Percentiles rank a stretch among this genome's conserved stretches.
Conservation (phyloP, 1,284 basidiomycete genomes). For the Ustilago vetiveriae region DNA sequence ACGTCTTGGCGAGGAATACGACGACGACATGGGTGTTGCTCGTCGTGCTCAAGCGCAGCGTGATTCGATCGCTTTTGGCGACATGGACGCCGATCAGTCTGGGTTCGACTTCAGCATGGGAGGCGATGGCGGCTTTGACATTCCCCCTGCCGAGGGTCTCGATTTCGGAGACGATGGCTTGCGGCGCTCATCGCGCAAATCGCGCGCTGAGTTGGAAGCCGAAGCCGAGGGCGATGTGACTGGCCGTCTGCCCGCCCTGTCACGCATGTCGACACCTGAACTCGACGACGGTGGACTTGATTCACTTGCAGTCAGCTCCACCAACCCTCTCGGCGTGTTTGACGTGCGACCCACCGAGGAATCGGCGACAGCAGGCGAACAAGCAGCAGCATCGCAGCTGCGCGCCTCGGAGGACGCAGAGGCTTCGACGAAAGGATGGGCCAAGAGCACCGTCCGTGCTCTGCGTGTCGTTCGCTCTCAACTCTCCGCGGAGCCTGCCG, state of each 20-base stretch:
- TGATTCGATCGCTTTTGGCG: slow-evolving; percentile 43
- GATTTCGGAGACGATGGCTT: slow-evolving; percentile 40
- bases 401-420: slow-evolving; percentile 68
- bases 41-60: slow-evolving; percentile 30
- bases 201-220: slow-evolving; percentile 24
- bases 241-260: slow-evolving; percentile 50
- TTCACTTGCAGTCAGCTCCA: slow-evolving; percentile 74
- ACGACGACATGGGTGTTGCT: slow-evolving; percentile 66
- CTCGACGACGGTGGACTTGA: slow-evolving; percentile 73
- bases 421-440: slow-evolving; percentile 73
- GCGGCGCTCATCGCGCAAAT: slow-evolving; percentile 43
- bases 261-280: slow-evolving; percentile 69
- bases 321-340: slow-evolving; percentile 83
- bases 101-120: slow-evolving; percentile 32
- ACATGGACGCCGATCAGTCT: slow-evolving; percentile 31
- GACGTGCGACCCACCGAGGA: slow-evolving; percentile 72
- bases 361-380: slow-evolving; percentile 60
- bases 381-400: slow-evolving; percentile 68
- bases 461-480: slow-evolving; percentile 82
- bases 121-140: slow-evolving; percentile 28
- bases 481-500: slow-evolving; percentile 69
- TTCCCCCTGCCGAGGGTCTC: slow-evolving; percentile 31
- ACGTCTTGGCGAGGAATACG: slow-evolving; percentile 33
- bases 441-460: slow-evolving; percentile 90
- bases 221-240: slow-evolving; percentile 33